A percentile compares a stretch with the other conserved stretches of the same genome.
phyloP scores from a whole-genome alignment of 2,329 filamentous ascomycete species.

The Phaeoacremonium minimum region DNA sequence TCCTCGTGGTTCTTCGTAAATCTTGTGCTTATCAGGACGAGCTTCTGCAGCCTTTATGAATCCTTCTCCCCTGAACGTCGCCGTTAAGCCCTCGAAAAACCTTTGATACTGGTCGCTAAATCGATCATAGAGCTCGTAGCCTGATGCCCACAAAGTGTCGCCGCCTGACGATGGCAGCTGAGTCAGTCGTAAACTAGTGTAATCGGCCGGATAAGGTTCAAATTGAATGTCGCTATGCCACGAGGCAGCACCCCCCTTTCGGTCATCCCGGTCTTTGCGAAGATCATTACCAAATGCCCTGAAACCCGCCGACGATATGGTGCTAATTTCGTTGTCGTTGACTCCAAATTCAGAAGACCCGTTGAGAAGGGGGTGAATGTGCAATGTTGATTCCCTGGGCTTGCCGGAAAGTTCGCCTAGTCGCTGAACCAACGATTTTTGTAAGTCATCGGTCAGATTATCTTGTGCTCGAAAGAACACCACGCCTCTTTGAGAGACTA shows the following conservation, averaged over 20 bases:
- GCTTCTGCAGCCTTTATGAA: conserved; percentile 29
- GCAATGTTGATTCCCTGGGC: conserved; percentile 38
- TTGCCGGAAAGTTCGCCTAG: conserved; percentile 45
- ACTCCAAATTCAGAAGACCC: conserved; percentile 30
- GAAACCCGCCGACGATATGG: conserved; percentile 35
- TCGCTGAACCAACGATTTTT: conserved; percentile 39
- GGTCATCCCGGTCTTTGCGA: conserved; percentile 16
- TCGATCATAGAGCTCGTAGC: conserved; percentile 57
- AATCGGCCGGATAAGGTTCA: conserved; percentile 55
- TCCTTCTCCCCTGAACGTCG: conserved; percentile 33
- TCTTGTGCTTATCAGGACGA: conserved; percentile 17
- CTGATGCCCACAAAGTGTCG: conserved; percentile 60
- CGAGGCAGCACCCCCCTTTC: conserved; percentile 26
- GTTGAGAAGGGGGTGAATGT: conserved; percentile 42
- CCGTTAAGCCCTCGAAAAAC: conserved; percentile 48
- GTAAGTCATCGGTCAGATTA: conserved; percentile 35
- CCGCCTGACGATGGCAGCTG: conserved; percentile 49
- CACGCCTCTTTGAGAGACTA: conserved; percentile 45
- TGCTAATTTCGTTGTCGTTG: conserved; percentile 35
- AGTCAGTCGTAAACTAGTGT: conserved; percentile 54
- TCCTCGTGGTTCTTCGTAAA: conserved; percentile 29
- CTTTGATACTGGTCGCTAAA: conserved; percentile 44
- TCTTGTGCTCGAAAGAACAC: conserved; percentile 45
- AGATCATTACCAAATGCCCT: conserved; percentile 18
- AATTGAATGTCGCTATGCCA: conserved; percentile 56